These are phyloP conservation scores for Physcia stellaris DNA, from an alignment of 495 filamentous ascomycete genomes.

Conservation along the genomic window DNA sequence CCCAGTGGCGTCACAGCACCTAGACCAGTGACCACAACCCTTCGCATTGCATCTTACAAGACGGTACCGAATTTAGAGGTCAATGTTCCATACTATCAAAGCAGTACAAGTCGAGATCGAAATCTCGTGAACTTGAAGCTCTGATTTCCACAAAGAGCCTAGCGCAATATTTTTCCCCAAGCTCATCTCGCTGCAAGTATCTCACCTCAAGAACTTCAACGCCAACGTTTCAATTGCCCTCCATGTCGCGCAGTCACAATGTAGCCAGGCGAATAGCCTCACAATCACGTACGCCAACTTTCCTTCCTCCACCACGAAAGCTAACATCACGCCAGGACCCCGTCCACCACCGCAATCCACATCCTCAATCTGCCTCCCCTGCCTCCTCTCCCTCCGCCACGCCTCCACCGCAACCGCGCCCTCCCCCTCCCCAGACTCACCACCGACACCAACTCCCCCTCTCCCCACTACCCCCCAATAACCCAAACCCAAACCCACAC, in stretches of 20 bases:
- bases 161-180: too few relatives aligned
- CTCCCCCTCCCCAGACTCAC: slow-evolving; percentile 18
- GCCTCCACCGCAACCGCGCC: slow-evolving; percentile 29
- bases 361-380: slow-evolving; percentile 36
- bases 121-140: too few relatives aligned
- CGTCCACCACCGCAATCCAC: slow-evolving; percentile 25
- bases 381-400: slow-evolving; percentile 33
- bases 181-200: too few relatives aligned
- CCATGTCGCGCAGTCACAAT: slow-evolving; percentile 4
- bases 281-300: slow-evolving; percentile 6
- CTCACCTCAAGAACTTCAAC: not conserved
- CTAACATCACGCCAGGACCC: too few relatives aligned
- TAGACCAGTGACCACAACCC: slow-evolving; percentile 89
- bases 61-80: too few relatives aligned
- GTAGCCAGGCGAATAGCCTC: slow-evolving; percentile 3
- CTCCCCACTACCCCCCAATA: slow-evolving; percentile 23
- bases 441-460: slow-evolving; percentile 14
- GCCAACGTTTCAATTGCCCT: not conserved
- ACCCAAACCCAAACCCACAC: slow-evolving; percentile 52
- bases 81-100: too few relatives aligned
- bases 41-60: slow-evolving; percentile 52
- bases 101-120: too few relatives aligned
- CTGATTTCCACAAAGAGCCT: too few relatives aligned
- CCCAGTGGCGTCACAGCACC: slow-evolving; percentile 87
- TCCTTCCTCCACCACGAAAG: not conserved